Percentiles rank a stretch among this genome's conserved stretches.
phyloP scores from a whole-genome alignment of 371 early-diverging fungal species.

The Ordospora pajunii region DNA sequence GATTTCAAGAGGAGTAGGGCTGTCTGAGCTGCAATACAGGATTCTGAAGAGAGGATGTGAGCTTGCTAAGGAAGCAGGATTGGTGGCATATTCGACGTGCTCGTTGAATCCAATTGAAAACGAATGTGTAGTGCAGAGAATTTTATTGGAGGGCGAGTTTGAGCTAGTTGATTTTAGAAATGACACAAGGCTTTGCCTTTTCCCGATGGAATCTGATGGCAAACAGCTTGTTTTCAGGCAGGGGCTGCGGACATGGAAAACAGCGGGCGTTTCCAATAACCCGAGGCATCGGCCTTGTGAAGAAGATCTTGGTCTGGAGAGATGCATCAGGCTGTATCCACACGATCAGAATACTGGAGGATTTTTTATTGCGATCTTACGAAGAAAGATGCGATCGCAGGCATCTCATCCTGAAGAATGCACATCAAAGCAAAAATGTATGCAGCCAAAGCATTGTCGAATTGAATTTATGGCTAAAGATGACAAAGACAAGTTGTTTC shows the following conservation, averaged over 20 bases:
- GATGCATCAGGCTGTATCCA: conserved; percentile 83
- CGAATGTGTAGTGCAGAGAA: conserved; percentile 57
- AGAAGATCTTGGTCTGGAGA: conserved; percentile 66
- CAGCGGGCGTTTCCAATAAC: conserved; percentile 61
- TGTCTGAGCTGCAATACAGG: conserved; percentile 74
- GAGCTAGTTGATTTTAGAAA: conserved; percentile 36
- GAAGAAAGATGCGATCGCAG: conserved; percentile 64
- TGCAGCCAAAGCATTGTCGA: background rate
- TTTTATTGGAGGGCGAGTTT: conserved; percentile 34
- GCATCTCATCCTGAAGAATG: background rate
- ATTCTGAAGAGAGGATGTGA: conserved; percentile 78
- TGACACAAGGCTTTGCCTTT: background rate
- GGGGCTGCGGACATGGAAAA: conserved; percentile 64
- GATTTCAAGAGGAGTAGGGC: conserved; percentile 66
- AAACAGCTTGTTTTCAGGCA: conserved; percentile 63
- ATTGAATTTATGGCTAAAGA: background rate
- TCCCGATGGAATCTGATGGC: background rate
- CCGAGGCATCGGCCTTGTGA: conserved; percentile 62
- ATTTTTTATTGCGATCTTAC: conserved; percentile 92
- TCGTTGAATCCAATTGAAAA: conserved; percentile 78
- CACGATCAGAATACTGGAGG: conserved; percentile 92
- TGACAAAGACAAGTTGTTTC: background rate
- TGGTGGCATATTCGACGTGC: conserved; percentile 95
- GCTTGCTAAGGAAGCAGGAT: conserved; percentile 76
- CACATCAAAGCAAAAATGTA: background rate